Evolutionary conservation across 371 early-diverging fungal species (phyloP).

Genomic region (Conidiobolus incongruus): DNA sequence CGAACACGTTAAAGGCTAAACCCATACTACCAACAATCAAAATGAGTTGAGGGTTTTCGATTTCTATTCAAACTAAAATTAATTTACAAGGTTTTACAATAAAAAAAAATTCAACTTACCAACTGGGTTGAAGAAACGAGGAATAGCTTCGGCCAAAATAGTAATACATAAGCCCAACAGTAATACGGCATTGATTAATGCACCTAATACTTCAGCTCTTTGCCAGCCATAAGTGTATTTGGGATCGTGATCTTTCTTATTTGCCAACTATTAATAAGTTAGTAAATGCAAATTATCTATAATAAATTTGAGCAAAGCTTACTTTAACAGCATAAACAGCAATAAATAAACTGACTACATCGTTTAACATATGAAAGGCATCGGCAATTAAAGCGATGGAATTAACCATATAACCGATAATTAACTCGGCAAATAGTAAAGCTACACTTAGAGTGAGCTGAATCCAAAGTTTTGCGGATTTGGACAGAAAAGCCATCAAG

Average conservation of each 20-base stretch:
- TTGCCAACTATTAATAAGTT: slow-evolving; percentile 11
- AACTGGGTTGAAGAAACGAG: slow-evolving; percentile 47
- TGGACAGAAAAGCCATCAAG: too few species aligned
- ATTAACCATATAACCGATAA: slow-evolving; percentile 45
- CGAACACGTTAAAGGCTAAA: slow-evolving; percentile 57
- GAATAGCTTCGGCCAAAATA: slow-evolving; percentile 67
- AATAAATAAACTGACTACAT: slow-evolving; percentile 52
- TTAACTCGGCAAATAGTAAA: slow-evolving; percentile 55
- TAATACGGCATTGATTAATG: slow-evolving; percentile 73
- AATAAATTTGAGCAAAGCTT: slow-evolving; percentile 5
- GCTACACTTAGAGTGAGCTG: slow-evolving; percentile 34
- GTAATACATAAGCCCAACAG: slow-evolving; percentile 72
- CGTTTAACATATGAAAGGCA: slow-evolving; percentile 82
- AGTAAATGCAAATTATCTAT: not conserved
- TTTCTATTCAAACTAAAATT: slow-evolving; percentile 12
- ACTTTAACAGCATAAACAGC: slow-evolving; percentile 71
- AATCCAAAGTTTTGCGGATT: slow-evolving; percentile 18
- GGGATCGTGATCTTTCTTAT: slow-evolving; percentile 20
- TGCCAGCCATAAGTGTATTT: slow-evolving; percentile 75
- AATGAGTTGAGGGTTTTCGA: slow-evolving; percentile 50
- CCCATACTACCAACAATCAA: slow-evolving; percentile 67
- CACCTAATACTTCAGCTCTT: slow-evolving; percentile 81
- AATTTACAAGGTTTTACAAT: not conserved
- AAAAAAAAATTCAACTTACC: slow-evolving; percentile 7
- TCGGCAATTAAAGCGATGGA: slow-evolving; percentile 84